These are phyloP conservation scores for Haplographium delicatum DNA, from an alignment of 495 filamentous ascomycete species.

Conservation along the genomic window DNA sequence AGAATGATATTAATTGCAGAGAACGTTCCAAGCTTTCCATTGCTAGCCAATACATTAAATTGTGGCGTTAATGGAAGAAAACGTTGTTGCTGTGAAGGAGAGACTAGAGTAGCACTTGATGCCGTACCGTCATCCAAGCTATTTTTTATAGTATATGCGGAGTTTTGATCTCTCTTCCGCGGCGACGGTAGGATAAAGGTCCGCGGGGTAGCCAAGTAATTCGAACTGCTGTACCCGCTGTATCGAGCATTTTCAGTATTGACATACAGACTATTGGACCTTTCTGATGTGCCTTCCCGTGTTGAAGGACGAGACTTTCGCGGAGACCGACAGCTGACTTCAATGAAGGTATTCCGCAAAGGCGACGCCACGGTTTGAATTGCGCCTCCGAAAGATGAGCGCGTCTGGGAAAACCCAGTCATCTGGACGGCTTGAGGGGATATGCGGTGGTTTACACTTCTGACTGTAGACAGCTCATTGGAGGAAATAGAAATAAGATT, in stretches of 20 bases:
- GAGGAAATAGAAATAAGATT: constrained; percentile 2
- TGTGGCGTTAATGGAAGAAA: constrained; percentile 15
- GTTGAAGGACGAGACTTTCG: constrained; percentile 5
- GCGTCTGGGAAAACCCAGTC: constrained; percentile 15
- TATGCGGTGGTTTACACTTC: background rate
- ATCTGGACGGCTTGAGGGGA: constrained; percentile 9
- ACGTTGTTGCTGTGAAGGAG: background rate
- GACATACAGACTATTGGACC: constrained; percentile 4
- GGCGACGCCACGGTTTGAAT: constrained; percentile 31
- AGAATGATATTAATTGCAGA: constrained; percentile 32
- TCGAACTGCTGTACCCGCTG: constrained; percentile 14
- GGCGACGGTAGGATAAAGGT: constrained; percentile 11
- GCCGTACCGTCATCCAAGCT: constrained; percentile 6
- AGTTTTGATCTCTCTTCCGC: background rate
- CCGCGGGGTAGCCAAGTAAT: constrained; percentile 14
- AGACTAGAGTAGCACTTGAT: constrained; percentile 22
- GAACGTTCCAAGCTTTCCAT: constrained; percentile 28
- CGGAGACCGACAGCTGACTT: constrained; percentile 27
- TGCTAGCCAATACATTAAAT: background rate
- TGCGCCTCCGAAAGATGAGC: constrained; percentile 21
- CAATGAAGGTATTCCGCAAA: constrained; percentile 21
- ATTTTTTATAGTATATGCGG: background rate
- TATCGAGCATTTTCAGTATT: constrained; percentile 10
- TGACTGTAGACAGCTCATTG: constrained; percentile 1
- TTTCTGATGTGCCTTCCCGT: background rate